These are phyloP conservation scores for Trichopus zeylanicus DNA, from an alignment of 116 monocot species.

Conservation along the genomic window DNA sequence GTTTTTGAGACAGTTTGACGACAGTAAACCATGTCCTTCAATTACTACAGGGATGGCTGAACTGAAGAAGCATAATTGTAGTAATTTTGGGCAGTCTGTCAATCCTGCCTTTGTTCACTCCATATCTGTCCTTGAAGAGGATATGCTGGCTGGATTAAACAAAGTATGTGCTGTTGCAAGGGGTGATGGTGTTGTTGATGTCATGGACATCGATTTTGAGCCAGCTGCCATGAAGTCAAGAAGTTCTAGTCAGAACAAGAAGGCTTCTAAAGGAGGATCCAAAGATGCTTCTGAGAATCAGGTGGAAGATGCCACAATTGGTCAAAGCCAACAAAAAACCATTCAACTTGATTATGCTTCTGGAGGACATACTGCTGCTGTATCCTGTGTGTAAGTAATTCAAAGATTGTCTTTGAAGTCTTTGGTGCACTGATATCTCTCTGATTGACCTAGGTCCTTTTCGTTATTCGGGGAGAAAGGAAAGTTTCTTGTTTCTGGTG, in stretches of 20 bases:
- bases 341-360: conserved; percentile 48
- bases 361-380: conserved; percentile 81
- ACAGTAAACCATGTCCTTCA: not conserved
- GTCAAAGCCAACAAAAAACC: conserved; percentile 20
- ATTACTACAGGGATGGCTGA: conserved; percentile 39
- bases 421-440: not conserved
- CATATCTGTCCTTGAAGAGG: conserved; percentile 57
- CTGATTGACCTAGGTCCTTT: conserved; percentile 36
- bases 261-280: conserved; percentile 20
- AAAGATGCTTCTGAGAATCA: conserved; percentile 14
- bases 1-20: no score
- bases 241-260: conserved; percentile 4
- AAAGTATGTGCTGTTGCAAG: conserved; percentile 79
- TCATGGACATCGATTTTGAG: conserved; percentile 66
- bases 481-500: conserved; percentile 70
- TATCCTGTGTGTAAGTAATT: conserved; percentile 73
- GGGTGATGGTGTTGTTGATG: conserved; percentile 81
- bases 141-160: conserved; percentile 17
- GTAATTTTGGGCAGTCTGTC: conserved; percentile 43
- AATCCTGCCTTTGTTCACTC: conserved; percentile 88
- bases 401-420: not conserved
- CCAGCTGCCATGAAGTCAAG: conserved; percentile 19
- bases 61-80: conserved; percentile 6
- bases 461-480: conserved; percentile 81
- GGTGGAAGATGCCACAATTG: conserved; percentile 1